A percentile compares a stretch with the other conserved stretches of the same genome.
Conservation (phyloP, 2,329 filamentous ascomycete species). For the Sporothrix humicola region DNA sequence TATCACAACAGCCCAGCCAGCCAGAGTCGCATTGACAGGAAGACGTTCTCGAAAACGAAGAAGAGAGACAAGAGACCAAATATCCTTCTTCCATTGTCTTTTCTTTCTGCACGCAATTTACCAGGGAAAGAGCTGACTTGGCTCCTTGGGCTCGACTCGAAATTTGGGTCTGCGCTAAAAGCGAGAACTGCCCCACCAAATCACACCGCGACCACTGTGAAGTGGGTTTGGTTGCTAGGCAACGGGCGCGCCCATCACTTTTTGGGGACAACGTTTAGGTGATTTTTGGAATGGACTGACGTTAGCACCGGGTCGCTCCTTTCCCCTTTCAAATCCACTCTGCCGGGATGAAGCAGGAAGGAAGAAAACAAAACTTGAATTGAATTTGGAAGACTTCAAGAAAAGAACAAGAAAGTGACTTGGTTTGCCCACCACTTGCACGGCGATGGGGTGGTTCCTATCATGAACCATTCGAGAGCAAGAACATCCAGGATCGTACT, state of each 20-base stretch:
- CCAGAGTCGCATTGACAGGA: not conserved
- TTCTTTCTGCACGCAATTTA: constrained; percentile 13
- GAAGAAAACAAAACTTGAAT: not conserved
- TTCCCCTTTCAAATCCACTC: not conserved
- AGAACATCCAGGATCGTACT: not conserved
- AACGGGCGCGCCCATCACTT: constrained; percentile 20
- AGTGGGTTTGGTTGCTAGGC: constrained; percentile 25
- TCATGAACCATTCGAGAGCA: not conserved
- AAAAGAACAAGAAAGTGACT: not conserved
- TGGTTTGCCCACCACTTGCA: constrained; percentile 11
- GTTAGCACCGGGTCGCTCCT: constrained; percentile 20
- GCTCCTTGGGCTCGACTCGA: not conserved
- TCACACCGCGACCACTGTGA: not conserved
- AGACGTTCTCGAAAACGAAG: not conserved
- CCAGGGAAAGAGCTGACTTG: not conserved
- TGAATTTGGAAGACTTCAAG: not conserved
- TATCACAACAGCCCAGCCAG: not conserved
- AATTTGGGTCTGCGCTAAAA: constrained; percentile 31
- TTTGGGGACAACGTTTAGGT: not conserved
- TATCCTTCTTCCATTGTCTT: not conserved
- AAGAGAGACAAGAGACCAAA: not conserved
- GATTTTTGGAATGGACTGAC: not conserved
- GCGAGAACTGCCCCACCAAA: not conserved
- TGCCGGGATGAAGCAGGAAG: not conserved
- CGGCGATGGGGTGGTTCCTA: not conserved